Conservation (phyloP, 345 rosid species). For the Corymbia maculata region DNA sequence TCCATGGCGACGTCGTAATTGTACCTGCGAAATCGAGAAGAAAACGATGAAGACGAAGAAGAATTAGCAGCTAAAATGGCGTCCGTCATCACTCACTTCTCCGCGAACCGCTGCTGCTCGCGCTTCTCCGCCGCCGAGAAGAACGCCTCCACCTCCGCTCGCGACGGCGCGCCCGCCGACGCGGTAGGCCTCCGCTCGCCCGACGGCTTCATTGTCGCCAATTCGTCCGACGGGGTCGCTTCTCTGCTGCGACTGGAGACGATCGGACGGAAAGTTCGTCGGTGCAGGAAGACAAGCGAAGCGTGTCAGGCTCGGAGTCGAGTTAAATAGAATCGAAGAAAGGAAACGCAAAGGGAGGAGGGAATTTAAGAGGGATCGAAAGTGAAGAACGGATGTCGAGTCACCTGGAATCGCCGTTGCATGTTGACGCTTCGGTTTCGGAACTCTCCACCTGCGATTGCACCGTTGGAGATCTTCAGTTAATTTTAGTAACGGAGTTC, state of each 20-base stretch:
- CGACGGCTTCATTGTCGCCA: neutral
- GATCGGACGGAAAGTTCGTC: neutral
- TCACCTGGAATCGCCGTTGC: slow-evolving; percentile 18
- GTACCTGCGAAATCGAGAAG: slow-evolving; percentile 13
- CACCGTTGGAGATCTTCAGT: neutral
- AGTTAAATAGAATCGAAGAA: neutral
- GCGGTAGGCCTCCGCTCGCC: neutral
- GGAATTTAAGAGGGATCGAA: neutral
- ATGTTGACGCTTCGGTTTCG: slow-evolving; percentile 27
- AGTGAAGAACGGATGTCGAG: neutral
- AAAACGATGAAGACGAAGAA: neutral
- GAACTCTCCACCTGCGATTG: slow-evolving; percentile 23
- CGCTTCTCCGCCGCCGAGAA: slow-evolving; percentile 40
- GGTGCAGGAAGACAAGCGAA: neutral
- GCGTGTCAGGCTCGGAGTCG: neutral
- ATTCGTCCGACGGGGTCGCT: slow-evolving; percentile 12
- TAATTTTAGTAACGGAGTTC: neutral
- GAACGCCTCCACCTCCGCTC: slow-evolving; percentile 44
- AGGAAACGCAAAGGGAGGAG: neutral
- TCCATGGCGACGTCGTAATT: slow-evolving; percentile 40
- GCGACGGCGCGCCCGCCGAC: slow-evolving; percentile 9
- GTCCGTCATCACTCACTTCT: slow-evolving; percentile 20
- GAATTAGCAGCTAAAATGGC: neutral
- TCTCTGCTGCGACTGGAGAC: slow-evolving; percentile 8
- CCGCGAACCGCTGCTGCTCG: slow-evolving; percentile 37